Conservation (phyloP, 495 filamentous ascomycete genomes). For the Hyaloscypha bicolor region DNA sequence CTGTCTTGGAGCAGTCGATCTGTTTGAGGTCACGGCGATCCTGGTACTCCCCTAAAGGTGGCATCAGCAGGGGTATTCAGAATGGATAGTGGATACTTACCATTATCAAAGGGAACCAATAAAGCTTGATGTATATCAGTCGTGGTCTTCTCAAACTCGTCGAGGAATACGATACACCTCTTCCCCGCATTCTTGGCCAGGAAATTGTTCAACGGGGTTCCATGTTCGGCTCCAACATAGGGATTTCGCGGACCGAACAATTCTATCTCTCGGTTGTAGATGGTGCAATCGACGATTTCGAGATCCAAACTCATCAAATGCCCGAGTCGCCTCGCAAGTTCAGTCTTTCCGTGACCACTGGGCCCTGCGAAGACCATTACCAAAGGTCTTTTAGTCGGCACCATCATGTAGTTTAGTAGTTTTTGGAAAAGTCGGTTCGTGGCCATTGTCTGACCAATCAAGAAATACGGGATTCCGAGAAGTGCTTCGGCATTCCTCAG, state of each 20-base stretch:
- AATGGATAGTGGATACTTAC: slow-evolving; percentile 30
- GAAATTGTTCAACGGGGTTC: slow-evolving; percentile 55
- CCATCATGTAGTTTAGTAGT: slow-evolving; percentile 36
- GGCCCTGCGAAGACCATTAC: slow-evolving; percentile 51
- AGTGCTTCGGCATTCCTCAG: slow-evolving; percentile 37
- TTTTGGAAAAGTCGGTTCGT: slow-evolving; percentile 37
- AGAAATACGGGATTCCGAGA: slow-evolving; percentile 45
- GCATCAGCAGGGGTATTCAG: not conserved
- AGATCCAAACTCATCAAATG: slow-evolving; percentile 45
- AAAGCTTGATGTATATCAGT: slow-evolving; percentile 44
- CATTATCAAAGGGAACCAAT: slow-evolving; percentile 48
- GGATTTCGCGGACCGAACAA: slow-evolving; percentile 49
- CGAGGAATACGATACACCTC: slow-evolving; percentile 53
- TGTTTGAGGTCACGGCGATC: slow-evolving; percentile 45
- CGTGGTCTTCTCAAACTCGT: slow-evolving; percentile 61
- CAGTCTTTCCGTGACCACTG: slow-evolving; percentile 57
- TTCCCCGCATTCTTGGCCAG: slow-evolving; percentile 44
- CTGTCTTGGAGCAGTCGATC: slow-evolving; percentile 54
- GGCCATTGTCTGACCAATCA: slow-evolving; percentile 49
- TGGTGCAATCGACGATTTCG: slow-evolving; percentile 47
- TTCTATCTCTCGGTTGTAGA: slow-evolving; percentile 40
- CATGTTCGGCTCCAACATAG: slow-evolving; percentile 40
- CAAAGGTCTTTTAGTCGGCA: slow-evolving; percentile 34
- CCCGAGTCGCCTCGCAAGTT: slow-evolving; percentile 47
- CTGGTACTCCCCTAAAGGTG: slow-evolving; percentile 39